phyloP scores from a whole-genome alignment of 306 rosid species.

The Cucurbita pepo region DNA sequence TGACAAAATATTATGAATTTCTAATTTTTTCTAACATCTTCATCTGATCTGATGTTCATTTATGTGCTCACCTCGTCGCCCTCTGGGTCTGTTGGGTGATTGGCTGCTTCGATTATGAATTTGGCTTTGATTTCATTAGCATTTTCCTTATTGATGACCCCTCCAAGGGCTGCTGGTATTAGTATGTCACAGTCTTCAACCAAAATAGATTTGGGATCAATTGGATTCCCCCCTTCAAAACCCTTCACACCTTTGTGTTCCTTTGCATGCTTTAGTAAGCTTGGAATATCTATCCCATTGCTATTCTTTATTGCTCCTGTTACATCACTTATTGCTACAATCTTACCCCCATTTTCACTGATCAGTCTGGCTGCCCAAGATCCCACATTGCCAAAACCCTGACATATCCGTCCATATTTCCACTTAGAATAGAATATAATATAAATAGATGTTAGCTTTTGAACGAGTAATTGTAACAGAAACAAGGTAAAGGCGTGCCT shows the following conservation, averaged over 20 bases:
- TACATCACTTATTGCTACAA: conserved; percentile 82
- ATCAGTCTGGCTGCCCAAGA: conserved; percentile 86
- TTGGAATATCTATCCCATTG: conserved; percentile 64
- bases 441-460: neutral
- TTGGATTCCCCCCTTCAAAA: conserved; percentile 51
- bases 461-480: neutral
- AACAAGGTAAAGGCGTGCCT: conserved; percentile 22
- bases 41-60: neutral
- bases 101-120: conserved; percentile 82
- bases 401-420: neutral
- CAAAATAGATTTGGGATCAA: conserved; percentile 44
- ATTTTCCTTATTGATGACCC: conserved; percentile 90
- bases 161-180: conserved; percentile 94
- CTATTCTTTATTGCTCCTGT: conserved; percentile 65
- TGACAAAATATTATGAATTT: neutral
- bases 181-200: conserved; percentile 76
- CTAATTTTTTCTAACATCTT: neutral
- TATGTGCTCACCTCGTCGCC: conserved; percentile 58
- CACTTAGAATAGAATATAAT: neutral
- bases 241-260: conserved; percentile 55
- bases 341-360: conserved; percentile 64
- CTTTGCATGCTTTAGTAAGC: conserved; percentile 40
- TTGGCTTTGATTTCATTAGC: conserved; percentile 74
- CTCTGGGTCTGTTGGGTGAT: conserved; percentile 94
- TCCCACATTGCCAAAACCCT: conserved; percentile 95